phyloP scores from a whole-genome alignment of 179 eudicot genomes.

The Beta macrorhiza region DNA sequence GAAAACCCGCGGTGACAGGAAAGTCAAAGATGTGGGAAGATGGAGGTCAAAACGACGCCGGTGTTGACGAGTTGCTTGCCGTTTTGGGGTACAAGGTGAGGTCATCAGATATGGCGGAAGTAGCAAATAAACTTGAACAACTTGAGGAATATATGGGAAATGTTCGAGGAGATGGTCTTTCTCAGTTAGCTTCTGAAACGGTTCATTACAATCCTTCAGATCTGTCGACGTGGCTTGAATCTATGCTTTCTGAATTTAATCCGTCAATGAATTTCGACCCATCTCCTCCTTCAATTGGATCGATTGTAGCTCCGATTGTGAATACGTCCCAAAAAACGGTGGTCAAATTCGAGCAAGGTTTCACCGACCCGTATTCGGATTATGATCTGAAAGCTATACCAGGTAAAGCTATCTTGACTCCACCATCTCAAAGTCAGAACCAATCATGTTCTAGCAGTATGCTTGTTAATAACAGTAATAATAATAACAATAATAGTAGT shows the following conservation, averaged over 20 bases:
- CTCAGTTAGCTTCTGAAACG: slow-evolving; percentile 50
- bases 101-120: slow-evolving; percentile 70
- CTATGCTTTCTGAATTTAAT: slow-evolving; percentile 64
- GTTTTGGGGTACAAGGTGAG: slow-evolving; percentile 82
- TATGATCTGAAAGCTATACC: slow-evolving; percentile 82
- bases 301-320: slow-evolving; percentile 20
- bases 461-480: slow-evolving; percentile 5
- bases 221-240: slow-evolving; percentile 70
- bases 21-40: slow-evolving; percentile 47
- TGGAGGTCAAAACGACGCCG: slow-evolving; percentile 38
- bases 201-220: slow-evolving; percentile 88
- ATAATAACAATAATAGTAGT: slow-evolving; percentile 6
- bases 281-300: slow-evolving; percentile 2
- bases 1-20: not conserved
- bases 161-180: slow-evolving; percentile 50
- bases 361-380: slow-evolving; percentile 40
- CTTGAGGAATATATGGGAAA: slow-evolving; percentile 66
- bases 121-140: slow-evolving; percentile 71
- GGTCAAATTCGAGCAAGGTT: slow-evolving; percentile 5
- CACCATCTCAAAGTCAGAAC: slow-evolving; percentile 11
- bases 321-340: too few relatives aligned
- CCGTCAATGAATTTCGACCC: slow-evolving; percentile 15
- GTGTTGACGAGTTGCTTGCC: slow-evolving; percentile 72
- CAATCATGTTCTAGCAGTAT: slow-evolving; percentile 7
- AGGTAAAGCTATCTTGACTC: slow-evolving; percentile 56